These are phyloP conservation scores for Botrytis pseudocinerea DNA, from an alignment of 2,329 filamentous ascomycete genomes.

Conservation along the genomic window DNA sequence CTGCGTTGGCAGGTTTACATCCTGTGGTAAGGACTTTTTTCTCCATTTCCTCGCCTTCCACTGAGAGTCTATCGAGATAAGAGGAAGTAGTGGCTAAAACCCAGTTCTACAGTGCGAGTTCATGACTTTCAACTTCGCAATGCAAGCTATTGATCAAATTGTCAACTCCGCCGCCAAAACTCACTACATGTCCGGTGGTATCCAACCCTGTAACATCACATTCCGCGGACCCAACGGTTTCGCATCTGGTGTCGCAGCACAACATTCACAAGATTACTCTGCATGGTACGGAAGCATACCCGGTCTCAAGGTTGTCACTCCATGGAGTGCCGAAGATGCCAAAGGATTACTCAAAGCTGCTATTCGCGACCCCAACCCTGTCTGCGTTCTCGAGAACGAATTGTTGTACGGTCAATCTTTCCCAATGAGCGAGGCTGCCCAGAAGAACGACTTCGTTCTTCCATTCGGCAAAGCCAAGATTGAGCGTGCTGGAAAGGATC, in stretches of 20 bases:
- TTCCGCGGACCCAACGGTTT: conserved; percentile 99
- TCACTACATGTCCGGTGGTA: conserved; percentile 99
- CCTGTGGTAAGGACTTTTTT: conserved; percentile 70
- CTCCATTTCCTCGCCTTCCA: conserved; percentile 18
- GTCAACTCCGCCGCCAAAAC: conserved; percentile 99
- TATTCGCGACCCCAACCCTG: conserved; percentile 97
- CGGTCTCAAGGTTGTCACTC: conserved; percentile 92
- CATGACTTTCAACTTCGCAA: conserved; percentile 99
- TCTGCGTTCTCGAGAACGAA: conserved; percentile 88
- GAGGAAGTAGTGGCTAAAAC: conserved; percentile 9
- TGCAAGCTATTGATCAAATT: conserved; percentile 99
- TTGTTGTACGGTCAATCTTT: conserved; percentile 90
- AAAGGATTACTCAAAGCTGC: conserved; percentile 98
- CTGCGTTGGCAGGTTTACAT: conserved; percentile 90
- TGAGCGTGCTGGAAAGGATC: conserved; percentile 90
- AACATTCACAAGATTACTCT: conserved; percentile 98
- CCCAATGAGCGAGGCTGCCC: conserved; percentile 95
- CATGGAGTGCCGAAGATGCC: conserved; percentile 96
- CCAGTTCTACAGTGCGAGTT: conserved; percentile 76
- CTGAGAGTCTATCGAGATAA: background rate
- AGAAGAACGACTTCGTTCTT: conserved; percentile 94
- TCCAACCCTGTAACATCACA: conserved; percentile 99
- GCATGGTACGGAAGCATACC: conserved; percentile 99
- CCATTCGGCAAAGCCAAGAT: conserved; percentile 99
- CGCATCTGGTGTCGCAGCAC: conserved; percentile 88